Base-by-base conservation (phyloP, 1,139 yeast genomes). In the Hansenula anomala region DNA sequence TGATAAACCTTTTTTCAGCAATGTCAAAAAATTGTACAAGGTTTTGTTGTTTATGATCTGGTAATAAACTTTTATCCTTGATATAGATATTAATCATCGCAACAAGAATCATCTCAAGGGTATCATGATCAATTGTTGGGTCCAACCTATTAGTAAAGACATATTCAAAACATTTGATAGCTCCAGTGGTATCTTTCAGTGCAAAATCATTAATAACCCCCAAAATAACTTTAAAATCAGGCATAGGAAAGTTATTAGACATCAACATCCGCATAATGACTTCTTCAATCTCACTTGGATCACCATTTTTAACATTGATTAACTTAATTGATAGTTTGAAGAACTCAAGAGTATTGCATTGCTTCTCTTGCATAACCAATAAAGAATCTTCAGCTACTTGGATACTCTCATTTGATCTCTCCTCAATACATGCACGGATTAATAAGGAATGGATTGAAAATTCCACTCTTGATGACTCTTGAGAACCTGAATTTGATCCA, bases 231-330 rank as follows among this genome's bases (percentile, higher is more conserved):
- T 50, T 50, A 24, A 49, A 43, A 14, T 50, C 43, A n/a, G n/a
- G n/a, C 6, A 43, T 20, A 1, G 34, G 30, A 0, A 52, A 33
- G 1, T 54, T 43, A 2, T 59, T 46, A 2, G 58, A 44, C 46
- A 53, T 51, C 0, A 61, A 47, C 54, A 60, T 48, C 25, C 54
- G 55, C 58, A 60, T 60, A 3, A 61, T 46, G 9, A 51, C 41
- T 16, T 45, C 52, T 38, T 53, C 58, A 28, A 46, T 36, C 3
- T 43, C 48, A 14, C 34, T 10, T 4, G 28, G 25, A 17, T 37
- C 34, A 4, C 33, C 33, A 3, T 39, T 31, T 7, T 44, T 39
- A 1, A 36, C 14, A 25, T 43, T 46, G 11, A 47, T 34, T 8
- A 56, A 23, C 24, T 50, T 45, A 3, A 58, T 40, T 3, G 47